Percentiles rank a stretch among this genome's conserved stretches.
Evolutionary conservation across 495 filamentous ascomycete species (phyloP).

Genomic region (Thozetella sp.): DNA sequence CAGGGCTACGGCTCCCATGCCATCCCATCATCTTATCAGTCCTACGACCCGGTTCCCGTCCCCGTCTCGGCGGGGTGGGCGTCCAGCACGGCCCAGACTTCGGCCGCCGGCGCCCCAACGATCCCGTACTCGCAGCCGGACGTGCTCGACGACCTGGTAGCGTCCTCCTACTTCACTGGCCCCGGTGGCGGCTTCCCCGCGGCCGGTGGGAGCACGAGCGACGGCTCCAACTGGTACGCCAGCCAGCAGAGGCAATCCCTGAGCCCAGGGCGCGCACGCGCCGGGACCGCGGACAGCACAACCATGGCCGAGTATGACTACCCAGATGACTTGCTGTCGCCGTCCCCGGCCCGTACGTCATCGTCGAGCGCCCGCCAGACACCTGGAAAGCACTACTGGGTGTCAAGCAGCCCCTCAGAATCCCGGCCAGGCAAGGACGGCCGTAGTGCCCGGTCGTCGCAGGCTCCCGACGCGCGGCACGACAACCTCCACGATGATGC

Average conservation of each 20-base stretch:
- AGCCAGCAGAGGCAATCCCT: background rate
- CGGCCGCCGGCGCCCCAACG: background rate
- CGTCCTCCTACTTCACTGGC: background rate
- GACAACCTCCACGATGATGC: background rate
- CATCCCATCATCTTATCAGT: background rate
- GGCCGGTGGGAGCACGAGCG: background rate
- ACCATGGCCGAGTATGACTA: background rate
- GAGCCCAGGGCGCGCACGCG: background rate
- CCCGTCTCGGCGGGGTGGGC: background rate
- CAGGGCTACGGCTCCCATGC: background rate
- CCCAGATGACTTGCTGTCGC: background rate
- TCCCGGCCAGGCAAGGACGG: background rate
- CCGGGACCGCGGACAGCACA: background rate
- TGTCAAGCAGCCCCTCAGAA: background rate
- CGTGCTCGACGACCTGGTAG: background rate
- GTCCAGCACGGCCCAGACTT: background rate
- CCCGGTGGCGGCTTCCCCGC: background rate
- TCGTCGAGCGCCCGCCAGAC: background rate
- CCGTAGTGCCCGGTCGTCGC: background rate
- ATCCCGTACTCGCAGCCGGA: background rate
- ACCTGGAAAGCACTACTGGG: background rate
- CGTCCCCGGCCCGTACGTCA: background rate
- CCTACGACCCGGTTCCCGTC: background rate
- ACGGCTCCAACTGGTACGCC: background rate
- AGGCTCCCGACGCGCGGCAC: background rate